These are phyloP conservation scores for Adansonia rubrostipa DNA, from an alignment of 441 rosid genomes.

Conservation along the genomic window DNA sequence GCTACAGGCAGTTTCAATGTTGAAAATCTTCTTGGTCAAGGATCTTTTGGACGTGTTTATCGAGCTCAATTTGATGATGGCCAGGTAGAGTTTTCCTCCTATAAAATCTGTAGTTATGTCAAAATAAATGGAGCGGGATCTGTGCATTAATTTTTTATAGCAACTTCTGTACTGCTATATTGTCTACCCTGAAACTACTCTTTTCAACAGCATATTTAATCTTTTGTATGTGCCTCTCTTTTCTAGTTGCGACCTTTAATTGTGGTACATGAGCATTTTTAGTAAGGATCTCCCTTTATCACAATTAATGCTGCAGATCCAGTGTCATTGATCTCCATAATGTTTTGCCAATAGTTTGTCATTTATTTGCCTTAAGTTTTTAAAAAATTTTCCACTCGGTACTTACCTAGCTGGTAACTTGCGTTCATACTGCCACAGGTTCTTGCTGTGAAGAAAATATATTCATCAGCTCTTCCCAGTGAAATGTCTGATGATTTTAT, in stretches of 20 bases:
- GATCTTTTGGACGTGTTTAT: conserved; percentile 93
- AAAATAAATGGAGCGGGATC: background rate
- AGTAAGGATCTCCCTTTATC: background rate
- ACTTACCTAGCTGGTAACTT: background rate
- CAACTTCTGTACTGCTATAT: conserved; percentile 6
- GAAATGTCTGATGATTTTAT: conserved; percentile 75
- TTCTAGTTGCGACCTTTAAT: background rate
- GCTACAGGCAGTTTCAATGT: conserved; percentile 88
- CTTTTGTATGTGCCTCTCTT: background rate
- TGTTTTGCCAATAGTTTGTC: background rate
- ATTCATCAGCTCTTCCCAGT: conserved; percentile 69
- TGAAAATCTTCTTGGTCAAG: conserved; percentile 92
- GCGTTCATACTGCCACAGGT: conserved; percentile 50
- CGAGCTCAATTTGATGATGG: conserved; percentile 93
- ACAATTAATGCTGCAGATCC: background rate
- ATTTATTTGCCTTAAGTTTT: background rate
- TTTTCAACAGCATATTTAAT: conserved; percentile 1
- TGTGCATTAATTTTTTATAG: background rate
- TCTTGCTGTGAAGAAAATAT: conserved; percentile 94
- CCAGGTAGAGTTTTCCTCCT: conserved; percentile 54
- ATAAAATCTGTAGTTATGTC: conserved; percentile 17
- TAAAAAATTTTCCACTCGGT: conserved; percentile 1
- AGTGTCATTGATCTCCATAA: background rate
- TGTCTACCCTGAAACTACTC: conserved; percentile 1
- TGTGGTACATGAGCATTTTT: background rate